A percentile compares a stretch with the other conserved stretches of the same genome.
phyloP scores from a whole-genome alignment of 106 monocot species.

The Iris macrosiphon region DNA sequence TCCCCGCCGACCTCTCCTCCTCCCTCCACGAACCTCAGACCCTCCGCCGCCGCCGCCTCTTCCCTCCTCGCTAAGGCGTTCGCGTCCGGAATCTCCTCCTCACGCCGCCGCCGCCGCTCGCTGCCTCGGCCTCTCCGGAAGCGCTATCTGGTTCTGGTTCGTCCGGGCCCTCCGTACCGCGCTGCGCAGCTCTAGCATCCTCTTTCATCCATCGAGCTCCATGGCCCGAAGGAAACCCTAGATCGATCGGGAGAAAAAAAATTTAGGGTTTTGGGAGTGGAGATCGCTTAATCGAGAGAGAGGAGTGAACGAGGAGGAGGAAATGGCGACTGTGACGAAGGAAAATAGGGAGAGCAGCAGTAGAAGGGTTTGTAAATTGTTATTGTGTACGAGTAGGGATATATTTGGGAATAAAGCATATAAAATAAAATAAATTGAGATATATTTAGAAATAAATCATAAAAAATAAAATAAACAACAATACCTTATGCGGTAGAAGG shows the following conservation, averaged over 20 bases:
- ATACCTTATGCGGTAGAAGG: too few relatives aligned
- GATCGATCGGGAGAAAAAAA: not conserved
- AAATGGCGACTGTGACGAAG: too few relatives aligned
- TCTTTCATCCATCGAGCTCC: constrained; percentile 18
- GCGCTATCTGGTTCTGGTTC: constrained; percentile 15
- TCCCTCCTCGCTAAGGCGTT: not conserved
- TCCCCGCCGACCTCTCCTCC: constrained; percentile 32
- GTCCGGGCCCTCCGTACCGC: constrained; percentile 28
- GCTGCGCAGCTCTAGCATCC: constrained; percentile 42
- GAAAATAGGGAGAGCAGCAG: too few relatives aligned
- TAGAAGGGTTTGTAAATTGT: too few relatives aligned
- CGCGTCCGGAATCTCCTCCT: constrained; percentile 17
- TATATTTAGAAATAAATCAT: too few relatives aligned
- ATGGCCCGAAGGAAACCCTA: constrained; percentile 2
- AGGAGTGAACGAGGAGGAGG: too few relatives aligned
- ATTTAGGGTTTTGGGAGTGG: too few relatives aligned
- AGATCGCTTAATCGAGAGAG: too few relatives aligned
- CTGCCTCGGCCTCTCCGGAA: constrained; percentile 8
- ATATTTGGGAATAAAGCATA: too few relatives aligned
- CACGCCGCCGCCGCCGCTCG: not conserved
- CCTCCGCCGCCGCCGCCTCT: constrained; percentile 5
- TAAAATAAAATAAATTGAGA: too few relatives aligned
- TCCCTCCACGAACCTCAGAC: constrained; percentile 13
- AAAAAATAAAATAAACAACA: too few relatives aligned
- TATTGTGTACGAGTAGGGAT: too few relatives aligned